Evolutionary conservation across 352 stramenopile species (phyloP).

Genomic region (Pythium insidiosum): DNA sequence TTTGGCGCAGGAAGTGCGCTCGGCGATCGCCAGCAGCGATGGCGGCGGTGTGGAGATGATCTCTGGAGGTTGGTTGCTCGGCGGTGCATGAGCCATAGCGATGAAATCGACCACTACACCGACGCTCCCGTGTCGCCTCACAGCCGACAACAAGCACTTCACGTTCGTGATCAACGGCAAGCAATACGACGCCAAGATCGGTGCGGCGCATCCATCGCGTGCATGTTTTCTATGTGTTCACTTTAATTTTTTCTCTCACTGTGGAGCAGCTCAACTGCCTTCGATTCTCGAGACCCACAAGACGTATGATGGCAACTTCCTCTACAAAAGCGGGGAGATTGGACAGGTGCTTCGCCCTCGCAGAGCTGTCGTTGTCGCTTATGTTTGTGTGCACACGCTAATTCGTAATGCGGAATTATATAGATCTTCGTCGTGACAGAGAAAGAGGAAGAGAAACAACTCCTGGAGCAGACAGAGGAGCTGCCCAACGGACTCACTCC

Average conservation of each 20-base stretch:
- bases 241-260: no score
- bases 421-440: conserved; percentile 83
- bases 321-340: conserved; percentile 86
- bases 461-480: conserved; percentile 58
- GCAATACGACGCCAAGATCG: conserved; percentile 72
- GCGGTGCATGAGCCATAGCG: no score
- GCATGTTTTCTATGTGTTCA: no score
- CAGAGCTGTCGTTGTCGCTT: no score
- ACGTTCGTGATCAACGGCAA: conserved; percentile 67
- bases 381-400: no score
- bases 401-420: not conserved
- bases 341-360: conserved; percentile 48
- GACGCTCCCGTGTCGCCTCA: no score
- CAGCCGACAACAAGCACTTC: conserved; percentile 86
- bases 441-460: conserved; percentile 59
- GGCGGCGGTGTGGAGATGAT: conserved; percentile 67
- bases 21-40: conserved; percentile 52
- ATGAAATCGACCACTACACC: no score
- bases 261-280: conserved; percentile 73
- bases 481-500: conserved; percentile 67
- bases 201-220: conserved; percentile 18
- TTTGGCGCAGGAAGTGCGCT: conserved; percentile 62
- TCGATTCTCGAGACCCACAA: conserved; percentile 86
- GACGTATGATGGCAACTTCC: conserved; percentile 85
- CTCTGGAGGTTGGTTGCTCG: conserved; percentile 32